Evolutionary conservation across 305 asterid species (phyloP).

Genomic region (Nicotiana rustica): DNA sequence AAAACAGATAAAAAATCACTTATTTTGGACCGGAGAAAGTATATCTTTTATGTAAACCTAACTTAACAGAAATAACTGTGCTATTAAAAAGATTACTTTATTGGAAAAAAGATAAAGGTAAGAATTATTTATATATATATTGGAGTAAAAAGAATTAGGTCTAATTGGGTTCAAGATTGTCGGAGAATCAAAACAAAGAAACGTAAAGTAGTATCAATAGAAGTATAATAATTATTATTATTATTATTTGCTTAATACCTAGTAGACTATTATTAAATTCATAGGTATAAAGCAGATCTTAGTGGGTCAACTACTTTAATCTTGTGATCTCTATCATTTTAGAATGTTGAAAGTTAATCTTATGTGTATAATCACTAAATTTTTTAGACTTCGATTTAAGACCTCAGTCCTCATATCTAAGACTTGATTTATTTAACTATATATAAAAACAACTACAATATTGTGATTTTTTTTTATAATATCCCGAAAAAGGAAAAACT

Average conservation of each 20-base stretch:
- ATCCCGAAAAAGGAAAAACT: background rate
- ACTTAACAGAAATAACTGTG: constrained; percentile 33
- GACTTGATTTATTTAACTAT: too few species aligned
- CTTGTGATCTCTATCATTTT: background rate
- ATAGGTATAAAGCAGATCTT: constrained; percentile 14
- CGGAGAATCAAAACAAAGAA: constrained; percentile 27
- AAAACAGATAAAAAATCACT: too few species aligned
- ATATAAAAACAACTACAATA: too few species aligned
- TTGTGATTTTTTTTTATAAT: too few species aligned
- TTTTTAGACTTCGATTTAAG: too few species aligned
- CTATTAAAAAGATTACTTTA: background rate
- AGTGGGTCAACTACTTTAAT: constrained; percentile 45
- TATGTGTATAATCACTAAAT: too few species aligned
- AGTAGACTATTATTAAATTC: background rate
- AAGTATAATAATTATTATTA: background rate
- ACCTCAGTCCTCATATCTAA: too few species aligned
- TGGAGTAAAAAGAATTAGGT: background rate
- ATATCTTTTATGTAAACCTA: constrained; percentile 8
- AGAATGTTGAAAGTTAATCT: too few species aligned
- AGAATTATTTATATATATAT: background rate
- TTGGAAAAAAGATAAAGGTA: background rate
- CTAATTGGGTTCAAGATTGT: background rate
- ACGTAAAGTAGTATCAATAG: constrained; percentile 26
- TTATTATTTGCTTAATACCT: background rate
- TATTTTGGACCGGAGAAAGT: too few species aligned